Percentiles rank a stretch among this genome's conserved stretches.
These are phyloP conservation scores for Microascus cirrosus DNA, from an alignment of 2,329 filamentous ascomycete species.

Conservation along the genomic window DNA sequence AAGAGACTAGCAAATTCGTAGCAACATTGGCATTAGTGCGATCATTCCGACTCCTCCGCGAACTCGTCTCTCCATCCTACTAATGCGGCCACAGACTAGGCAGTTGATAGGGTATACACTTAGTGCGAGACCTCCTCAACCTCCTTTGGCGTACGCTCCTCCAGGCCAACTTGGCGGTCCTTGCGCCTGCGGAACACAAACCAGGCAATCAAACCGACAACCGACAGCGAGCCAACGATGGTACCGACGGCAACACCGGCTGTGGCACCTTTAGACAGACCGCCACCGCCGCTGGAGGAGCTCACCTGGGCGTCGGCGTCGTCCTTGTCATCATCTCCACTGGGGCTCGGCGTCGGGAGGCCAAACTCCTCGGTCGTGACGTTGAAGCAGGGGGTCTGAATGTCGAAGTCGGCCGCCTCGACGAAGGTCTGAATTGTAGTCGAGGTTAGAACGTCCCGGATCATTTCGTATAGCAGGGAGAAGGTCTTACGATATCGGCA, in stretches of 20 bases:
- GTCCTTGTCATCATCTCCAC: slow-evolving; percentile 1
- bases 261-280: slow-evolving; percentile 20
- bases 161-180: neutral
- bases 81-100: too few relatives aligned
- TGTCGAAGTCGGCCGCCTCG: slow-evolving; percentile 13
- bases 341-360: slow-evolving; percentile 9
- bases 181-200: slow-evolving; percentile 10
- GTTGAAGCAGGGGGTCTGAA: slow-evolving; percentile 22
- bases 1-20: too few relatives aligned
- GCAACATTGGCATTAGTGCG: too few relatives aligned
- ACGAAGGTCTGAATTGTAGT: slow-evolving; percentile 16
- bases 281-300: slow-evolving; percentile 7
- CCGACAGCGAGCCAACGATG: slow-evolving; percentile 17
- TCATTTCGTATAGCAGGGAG: neutral
- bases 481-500: slow-evolving; percentile 19
- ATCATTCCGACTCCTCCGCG: too few relatives aligned
- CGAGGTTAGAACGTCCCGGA: neutral
- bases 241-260: slow-evolving; percentile 24
- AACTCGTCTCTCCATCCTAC: too few relatives aligned
- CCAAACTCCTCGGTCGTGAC: slow-evolving; percentile 14
- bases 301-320: neutral
- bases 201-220: slow-evolving; percentile 17
- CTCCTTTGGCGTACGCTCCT: neutral
- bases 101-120: neutral
- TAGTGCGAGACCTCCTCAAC: neutral